Conservation (phyloP, 2,329 filamentous ascomycete genomes). For the Mycosphaerella arachidis region DNA sequence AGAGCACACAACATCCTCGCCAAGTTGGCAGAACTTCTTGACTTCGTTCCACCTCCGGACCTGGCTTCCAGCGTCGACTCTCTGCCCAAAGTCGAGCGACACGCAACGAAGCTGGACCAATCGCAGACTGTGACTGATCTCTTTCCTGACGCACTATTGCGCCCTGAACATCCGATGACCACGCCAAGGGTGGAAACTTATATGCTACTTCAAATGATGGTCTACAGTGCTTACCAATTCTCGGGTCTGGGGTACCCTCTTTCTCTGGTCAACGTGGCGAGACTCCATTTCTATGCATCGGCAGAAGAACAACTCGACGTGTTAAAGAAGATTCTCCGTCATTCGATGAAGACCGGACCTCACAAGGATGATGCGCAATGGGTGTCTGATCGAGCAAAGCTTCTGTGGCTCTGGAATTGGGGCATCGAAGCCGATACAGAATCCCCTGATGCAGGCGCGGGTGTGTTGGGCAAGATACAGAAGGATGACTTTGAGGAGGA, state of each 20-base stretch:
- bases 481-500: constrained; percentile 63
- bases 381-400: constrained; percentile 56
- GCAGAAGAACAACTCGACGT: constrained; percentile 60
- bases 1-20: constrained; percentile 58
- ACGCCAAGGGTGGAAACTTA: constrained; percentile 53
- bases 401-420: constrained; percentile 73
- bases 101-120: constrained; percentile 33
- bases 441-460: constrained; percentile 37
- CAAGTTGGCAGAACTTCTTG: constrained; percentile 57
- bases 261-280: constrained; percentile 45
- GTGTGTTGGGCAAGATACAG: constrained; percentile 56
- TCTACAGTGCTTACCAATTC: constrained; percentile 47
- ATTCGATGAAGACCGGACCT: constrained; percentile 45
- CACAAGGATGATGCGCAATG: constrained; percentile 58
- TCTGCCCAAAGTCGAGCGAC: constrained; percentile 40
- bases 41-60: constrained; percentile 54
- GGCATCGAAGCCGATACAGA: constrained; percentile 47
- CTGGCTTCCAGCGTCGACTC: constrained; percentile 40
- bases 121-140: constrained; percentile 30
- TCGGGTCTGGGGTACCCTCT: constrained; percentile 38
- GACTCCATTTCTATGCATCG: constrained; percentile 61
- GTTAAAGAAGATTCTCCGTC: constrained; percentile 56
- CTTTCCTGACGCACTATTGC: constrained; percentile 48
- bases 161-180: constrained; percentile 61
- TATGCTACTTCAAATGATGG: constrained; percentile 58